These are phyloP conservation scores for Cryptococcus wingfieldii DNA, from an alignment of 1,284 basidiomycete genomes.

Conservation along the genomic window DNA sequence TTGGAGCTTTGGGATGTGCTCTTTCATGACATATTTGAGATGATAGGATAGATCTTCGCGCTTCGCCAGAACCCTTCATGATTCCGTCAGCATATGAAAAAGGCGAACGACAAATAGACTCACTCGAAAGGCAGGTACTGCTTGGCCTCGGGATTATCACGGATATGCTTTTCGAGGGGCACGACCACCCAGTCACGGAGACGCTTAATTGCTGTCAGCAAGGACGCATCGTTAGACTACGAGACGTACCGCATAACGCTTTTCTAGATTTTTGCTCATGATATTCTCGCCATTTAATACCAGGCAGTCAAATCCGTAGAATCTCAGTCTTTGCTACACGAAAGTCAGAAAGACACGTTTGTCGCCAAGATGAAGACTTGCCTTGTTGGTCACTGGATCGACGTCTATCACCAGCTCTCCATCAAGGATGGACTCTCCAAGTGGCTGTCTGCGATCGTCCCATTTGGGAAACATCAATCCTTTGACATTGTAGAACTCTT, in stretches of 20 bases:
- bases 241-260: conserved; percentile 77
- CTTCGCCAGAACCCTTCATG: conserved; percentile 73
- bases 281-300: conserved; percentile 82
- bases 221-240: not conserved
- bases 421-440: conserved; percentile 80
- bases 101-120: conserved; percentile 38
- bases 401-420: conserved; percentile 92
- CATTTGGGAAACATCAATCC: conserved; percentile 87
- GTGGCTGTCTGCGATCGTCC: conserved; percentile 60
- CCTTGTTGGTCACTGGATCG: conserved; percentile 66
- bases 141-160: conserved; percentile 59
- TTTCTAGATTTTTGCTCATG: conserved; percentile 74
- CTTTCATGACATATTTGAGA: conserved; percentile 75
- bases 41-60: conserved; percentile 84
- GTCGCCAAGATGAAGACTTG: conserved; percentile 42
- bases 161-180: conserved; percentile 70
- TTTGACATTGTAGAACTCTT: conserved; percentile 69
- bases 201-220: conserved; percentile 56
- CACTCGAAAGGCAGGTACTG: conserved; percentile 76
- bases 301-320: conserved; percentile 89
- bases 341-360: conserved; percentile 2
- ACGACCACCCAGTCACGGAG: conserved; percentile 76
- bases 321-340: conserved; percentile 67
- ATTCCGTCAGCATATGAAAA: not conserved
- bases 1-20: conserved; percentile 79